Conservation (phyloP, 352 stramenopile species). For the Phytophthora meadii region DNA sequence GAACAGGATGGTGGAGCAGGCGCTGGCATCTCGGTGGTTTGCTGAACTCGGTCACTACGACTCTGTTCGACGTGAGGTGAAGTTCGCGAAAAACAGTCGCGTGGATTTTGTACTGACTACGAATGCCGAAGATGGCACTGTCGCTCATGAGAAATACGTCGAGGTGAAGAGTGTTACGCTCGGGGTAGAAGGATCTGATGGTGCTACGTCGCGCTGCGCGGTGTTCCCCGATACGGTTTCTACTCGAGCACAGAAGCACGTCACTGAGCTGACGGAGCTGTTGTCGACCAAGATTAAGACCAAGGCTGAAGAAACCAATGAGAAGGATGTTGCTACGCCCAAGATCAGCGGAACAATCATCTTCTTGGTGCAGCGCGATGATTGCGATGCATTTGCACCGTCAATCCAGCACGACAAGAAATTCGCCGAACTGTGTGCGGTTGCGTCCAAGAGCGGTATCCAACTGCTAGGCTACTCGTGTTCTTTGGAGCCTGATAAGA, state of each 20-base stretch:
- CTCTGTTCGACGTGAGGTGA: conserved; percentile 72
- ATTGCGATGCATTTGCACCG: conserved; percentile 75
- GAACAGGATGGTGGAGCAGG: conserved; percentile 83
- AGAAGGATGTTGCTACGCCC: conserved; percentile 14
- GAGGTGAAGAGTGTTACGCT: conserved; percentile 90
- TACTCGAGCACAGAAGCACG: conserved; percentile 77
- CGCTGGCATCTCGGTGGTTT: conserved; percentile 68
- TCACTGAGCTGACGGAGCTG: conserved; percentile 74
- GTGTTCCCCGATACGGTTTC: conserved; percentile 87
- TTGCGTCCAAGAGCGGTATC: conserved; percentile 57
- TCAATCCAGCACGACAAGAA: conserved; percentile 67
- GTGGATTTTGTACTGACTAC: conserved; percentile 84
- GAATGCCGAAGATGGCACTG: conserved; percentile 32
- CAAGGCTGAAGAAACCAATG: conserved; percentile 13
- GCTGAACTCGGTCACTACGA: conserved; percentile 65
- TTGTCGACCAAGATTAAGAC: conserved; percentile 29
- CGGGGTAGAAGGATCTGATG: conserved; percentile 22
- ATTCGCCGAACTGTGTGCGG: conserved; percentile 68
- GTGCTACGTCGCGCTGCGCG: conserved; percentile 40
- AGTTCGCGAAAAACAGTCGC: conserved; percentile 82
- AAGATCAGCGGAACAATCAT: conserved; percentile 64
- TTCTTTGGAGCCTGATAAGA: conserved; percentile 56
- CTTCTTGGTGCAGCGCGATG: conserved; percentile 82
- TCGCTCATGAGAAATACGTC: conserved; percentile 71
- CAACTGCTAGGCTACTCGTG: conserved; percentile 71